phyloP scores from a whole-genome alignment of 2,329 filamentous ascomycete species.

The Xylariaceae sp. region DNA sequence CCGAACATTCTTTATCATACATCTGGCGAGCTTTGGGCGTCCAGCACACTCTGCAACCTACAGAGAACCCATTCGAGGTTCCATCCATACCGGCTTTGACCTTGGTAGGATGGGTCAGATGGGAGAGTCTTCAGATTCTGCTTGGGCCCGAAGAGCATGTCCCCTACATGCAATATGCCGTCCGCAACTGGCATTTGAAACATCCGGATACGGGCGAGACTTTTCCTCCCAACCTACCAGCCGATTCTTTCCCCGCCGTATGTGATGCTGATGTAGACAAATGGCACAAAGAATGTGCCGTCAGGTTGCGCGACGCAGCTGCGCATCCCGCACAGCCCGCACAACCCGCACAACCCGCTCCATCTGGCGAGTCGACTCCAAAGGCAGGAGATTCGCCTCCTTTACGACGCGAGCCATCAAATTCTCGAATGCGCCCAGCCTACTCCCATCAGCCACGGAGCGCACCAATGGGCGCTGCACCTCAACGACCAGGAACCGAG shows the following conservation, averaged over 20 bases:
- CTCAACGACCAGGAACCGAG: constrained; percentile 30
- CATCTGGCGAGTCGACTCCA: constrained; percentile 17
- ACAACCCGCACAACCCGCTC: too few relatives aligned
- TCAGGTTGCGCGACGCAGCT: constrained; percentile 62
- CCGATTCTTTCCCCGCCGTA: constrained; percentile 62
- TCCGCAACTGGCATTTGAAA: constrained; percentile 70
- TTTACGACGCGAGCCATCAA: constrained; percentile 17
- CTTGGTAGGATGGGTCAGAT: constrained; percentile 79
- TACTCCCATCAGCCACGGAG: constrained; percentile 29
- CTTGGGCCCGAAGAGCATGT: constrained; percentile 86
- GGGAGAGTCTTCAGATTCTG: constrained; percentile 88
- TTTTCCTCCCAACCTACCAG: constrained; percentile 59
- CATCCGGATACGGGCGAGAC: constrained; percentile 69
- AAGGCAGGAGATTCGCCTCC: constrained; percentile 30
- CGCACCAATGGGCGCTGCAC: constrained; percentile 15
- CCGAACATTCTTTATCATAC: constrained; percentile 73
- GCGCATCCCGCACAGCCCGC: constrained; percentile 4
- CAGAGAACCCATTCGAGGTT: constrained; percentile 65
- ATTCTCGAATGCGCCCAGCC: constrained; percentile 28
- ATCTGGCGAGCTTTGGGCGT: constrained; percentile 92
- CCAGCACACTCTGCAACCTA: constrained; percentile 72
- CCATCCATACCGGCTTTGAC: constrained; percentile 83
- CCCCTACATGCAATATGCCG: constrained; percentile 74
- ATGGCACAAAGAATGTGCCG: constrained; percentile 79
- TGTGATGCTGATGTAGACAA: constrained; percentile 76